Evolutionary conservation across 371 early-diverging fungal species (phyloP).

Genomic region (Mucor saturninus): DNA sequence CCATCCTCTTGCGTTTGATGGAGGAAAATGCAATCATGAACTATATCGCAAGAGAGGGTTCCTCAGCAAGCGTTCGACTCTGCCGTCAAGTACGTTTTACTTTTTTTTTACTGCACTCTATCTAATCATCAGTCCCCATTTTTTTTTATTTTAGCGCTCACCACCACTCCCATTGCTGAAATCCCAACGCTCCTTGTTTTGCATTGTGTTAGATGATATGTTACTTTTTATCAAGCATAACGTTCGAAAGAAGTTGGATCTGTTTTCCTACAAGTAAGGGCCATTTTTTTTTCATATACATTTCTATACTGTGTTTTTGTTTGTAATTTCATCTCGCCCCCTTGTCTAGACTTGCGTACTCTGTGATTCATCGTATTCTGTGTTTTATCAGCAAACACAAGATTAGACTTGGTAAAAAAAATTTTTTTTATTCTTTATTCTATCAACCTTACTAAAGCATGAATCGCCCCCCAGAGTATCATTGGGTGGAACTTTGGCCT

Average conservation of each 20-base stretch:
- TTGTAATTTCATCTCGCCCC: no score
- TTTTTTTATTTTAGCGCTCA: constrained; percentile 24
- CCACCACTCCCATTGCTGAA: constrained; percentile 55
- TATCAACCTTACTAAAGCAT: not conserved
- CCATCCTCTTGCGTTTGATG: constrained; percentile 43
- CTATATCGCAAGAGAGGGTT: constrained; percentile 29
- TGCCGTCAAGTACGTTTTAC: constrained; percentile 36
- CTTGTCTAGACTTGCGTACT: constrained; percentile 39
- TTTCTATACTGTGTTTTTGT: not conserved
- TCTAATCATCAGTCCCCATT: not conserved
- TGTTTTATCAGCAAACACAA: constrained; percentile 44
- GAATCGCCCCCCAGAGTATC: constrained; percentile 41
- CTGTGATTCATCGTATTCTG: constrained; percentile 48
- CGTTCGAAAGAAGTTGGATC: constrained; percentile 57
- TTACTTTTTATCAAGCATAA: constrained; percentile 59
- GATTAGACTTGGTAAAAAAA: constrained; percentile 47
- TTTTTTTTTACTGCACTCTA: not conserved
- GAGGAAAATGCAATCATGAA: constrained; percentile 43
- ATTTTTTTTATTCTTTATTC: not conserved
- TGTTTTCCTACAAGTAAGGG: constrained; percentile 55
- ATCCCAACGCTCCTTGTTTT: constrained; percentile 45
- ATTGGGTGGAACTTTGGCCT: constrained; percentile 62
- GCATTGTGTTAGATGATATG: constrained; percentile 47
- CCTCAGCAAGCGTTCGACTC: constrained; percentile 24
- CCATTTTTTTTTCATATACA: not conserved